Evolutionary conservation across 75 land plant species (phyloP).

Genomic region (Pinus taeda): DNA sequence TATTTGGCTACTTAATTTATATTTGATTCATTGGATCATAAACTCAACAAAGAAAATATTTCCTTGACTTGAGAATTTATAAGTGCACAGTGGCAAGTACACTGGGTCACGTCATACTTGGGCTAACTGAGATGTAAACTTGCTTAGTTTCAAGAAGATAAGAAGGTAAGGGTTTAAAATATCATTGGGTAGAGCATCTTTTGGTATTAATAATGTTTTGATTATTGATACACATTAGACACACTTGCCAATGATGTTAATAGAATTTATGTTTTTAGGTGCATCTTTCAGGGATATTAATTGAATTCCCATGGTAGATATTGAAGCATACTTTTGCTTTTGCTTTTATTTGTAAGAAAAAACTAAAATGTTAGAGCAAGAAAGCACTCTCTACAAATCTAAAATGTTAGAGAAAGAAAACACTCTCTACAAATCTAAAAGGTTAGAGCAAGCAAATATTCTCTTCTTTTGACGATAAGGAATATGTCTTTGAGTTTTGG

Average conservation of each 20-base stretch:
- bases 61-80: background rate
- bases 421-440: background rate
- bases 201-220: background rate
- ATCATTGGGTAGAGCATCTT: background rate
- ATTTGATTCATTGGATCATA: background rate
- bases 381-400: background rate
- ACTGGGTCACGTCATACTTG: background rate
- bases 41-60: constrained; percentile 1
- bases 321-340: background rate
- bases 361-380: background rate
- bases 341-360: background rate
- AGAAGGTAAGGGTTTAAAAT: too few relatives aligned
- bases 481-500: background rate
- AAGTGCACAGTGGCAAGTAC: background rate
- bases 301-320: background rate
- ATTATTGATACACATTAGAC: background rate
- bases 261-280: too few relatives aligned
- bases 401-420: background rate
- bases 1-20: background rate
- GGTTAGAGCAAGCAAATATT: background rate
- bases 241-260: too few relatives aligned
- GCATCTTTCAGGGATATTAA: background rate
- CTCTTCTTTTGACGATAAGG: background rate
- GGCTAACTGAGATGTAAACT: background rate
- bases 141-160: background rate